These are phyloP conservation scores for Colletotrichum salicis DNA, from an alignment of 2,329 filamentous ascomycete species.

Conservation along the genomic window DNA sequence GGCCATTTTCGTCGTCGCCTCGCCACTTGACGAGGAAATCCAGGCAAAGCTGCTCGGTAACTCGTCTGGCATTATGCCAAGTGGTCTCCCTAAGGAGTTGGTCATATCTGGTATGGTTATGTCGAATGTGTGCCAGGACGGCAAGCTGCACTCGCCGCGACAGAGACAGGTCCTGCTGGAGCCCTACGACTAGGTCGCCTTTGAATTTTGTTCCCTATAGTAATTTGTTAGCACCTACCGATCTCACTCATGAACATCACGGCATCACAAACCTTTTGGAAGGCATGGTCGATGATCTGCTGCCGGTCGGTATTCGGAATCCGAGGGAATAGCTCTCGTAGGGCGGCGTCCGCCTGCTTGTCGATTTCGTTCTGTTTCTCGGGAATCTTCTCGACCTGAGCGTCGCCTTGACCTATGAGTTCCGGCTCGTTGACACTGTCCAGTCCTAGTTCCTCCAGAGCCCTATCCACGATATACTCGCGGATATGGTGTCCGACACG, in stretches of 20 bases:
- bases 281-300: conserved; percentile 71
- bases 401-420: conserved; percentile 30
- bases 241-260: background rate
- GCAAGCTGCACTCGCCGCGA: conserved; percentile 73
- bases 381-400: conserved; percentile 64
- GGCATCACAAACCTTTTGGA: conserved; percentile 64
- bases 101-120: conserved; percentile 75
- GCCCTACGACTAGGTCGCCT: conserved; percentile 67
- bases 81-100: conserved; percentile 66
- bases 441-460: conserved; percentile 42
- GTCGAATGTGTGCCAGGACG: conserved; percentile 73
- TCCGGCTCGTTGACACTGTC: conserved; percentile 35
- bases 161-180: conserved; percentile 65
- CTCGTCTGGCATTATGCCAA: conserved; percentile 69
- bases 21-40: conserved; percentile 78
- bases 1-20: conserved; percentile 75
- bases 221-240: conserved; percentile 20
- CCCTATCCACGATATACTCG: conserved; percentile 68
- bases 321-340: conserved; percentile 72
- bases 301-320: conserved; percentile 73
- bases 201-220: conserved; percentile 61
- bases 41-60: conserved; percentile 69
- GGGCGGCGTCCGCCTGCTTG: conserved; percentile 68
- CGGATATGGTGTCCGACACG: conserved; percentile 71
- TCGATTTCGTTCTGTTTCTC: conserved; percentile 69